Evolutionary conservation across 2,329 filamentous ascomycete genomes (phyloP), one percentile per base, ranked within the genome.

Genomic region (Esteya vermicola): DNA sequence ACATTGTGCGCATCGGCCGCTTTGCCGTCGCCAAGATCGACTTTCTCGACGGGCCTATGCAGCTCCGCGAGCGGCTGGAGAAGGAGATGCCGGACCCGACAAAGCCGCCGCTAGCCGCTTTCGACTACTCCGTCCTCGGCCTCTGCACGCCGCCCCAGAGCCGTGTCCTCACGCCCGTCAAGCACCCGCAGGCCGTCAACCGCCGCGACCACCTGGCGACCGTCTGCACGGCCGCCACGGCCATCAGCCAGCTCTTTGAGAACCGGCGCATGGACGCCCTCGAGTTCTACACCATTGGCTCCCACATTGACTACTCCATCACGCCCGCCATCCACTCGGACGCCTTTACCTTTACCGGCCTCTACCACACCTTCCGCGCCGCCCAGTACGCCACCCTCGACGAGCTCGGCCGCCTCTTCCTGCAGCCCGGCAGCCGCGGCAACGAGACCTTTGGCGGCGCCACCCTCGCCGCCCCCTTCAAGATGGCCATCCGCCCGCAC

Each of bases 311-410:
- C 34, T 82, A 81, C 57, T 83, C 76, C 44, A 64, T 83, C 36
- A 82, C 78, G 0, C 80, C 81, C 1, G 74, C 75, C 9, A 84
- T 85, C 75, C 78, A 84, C 52, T 75, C 72, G 43, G 72, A 77
- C 10, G 80, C 79, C 10, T 84, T 78, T 52, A 63, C 68, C 38
- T 68, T 67, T 20, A 75, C 72, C 44, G 77, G 77, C 16, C 75
- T 85, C 70, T 72, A 72, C 4, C 80, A 85, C 52, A 65, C 65
- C 5, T 84, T 78, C 51, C 61, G 67, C 34, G 70, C 72, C 13
- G 66, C 72, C 32, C 68, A 75, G 47, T 77, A 76, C 33, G 60
- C 67, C 6, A 70, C 72, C 0, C 54, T 84, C 13, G 72, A 77
- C 39, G 72, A 75, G 14, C 60, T 85, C 14, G 68, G 74, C 48